Conservation (phyloP, 371 early-diverging fungal genomes). For the Coemansia sp. region DNA sequence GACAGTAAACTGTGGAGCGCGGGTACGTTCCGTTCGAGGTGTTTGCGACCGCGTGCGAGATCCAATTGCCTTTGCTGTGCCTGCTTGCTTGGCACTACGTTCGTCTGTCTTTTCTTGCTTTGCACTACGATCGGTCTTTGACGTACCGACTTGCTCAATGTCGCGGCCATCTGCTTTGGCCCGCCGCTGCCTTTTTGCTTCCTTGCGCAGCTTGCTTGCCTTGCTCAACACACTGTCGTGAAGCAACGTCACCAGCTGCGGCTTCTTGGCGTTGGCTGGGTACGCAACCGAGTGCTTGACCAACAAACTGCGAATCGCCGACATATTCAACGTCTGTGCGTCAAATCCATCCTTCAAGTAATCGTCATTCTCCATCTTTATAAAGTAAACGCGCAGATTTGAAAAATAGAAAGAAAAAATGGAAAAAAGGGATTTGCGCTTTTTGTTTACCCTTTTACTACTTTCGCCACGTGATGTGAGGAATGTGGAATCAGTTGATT, state of each 20-base stretch:
- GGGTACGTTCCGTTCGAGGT: conserved; percentile 12
- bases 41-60: conserved; percentile 27
- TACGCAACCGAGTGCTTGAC: conserved; percentile 38
- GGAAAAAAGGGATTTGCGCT: not conserved
- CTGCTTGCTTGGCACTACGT: not conserved
- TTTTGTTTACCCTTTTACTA: not conserved
- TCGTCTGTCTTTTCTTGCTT: not conserved
- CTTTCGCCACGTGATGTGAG: conserved; percentile 3
- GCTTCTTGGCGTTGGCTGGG: conserved; percentile 40
- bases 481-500: conserved; percentile 51
- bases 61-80: conserved; percentile 7
- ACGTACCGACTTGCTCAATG: conserved; percentile 21
- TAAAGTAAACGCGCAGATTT: not conserved
- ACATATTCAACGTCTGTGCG: conserved; percentile 33
- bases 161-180: conserved; percentile 32
- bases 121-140: not conserved
- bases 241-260: conserved; percentile 29
- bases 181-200: conserved; percentile 18
- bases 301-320: conserved; percentile 31
- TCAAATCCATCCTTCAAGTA: conserved; percentile 48
- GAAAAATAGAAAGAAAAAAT: not conserved
- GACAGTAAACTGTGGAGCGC: conserved; percentile 5
- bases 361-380: conserved; percentile 16
- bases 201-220: conserved; percentile 39
- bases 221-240: conserved; percentile 14